A percentile compares a stretch with the other conserved stretches of the same genome.
Evolutionary conservation across 2,329 filamentous ascomycete genomes (phyloP).

Genomic region (Ilyonectria robusta): DNA sequence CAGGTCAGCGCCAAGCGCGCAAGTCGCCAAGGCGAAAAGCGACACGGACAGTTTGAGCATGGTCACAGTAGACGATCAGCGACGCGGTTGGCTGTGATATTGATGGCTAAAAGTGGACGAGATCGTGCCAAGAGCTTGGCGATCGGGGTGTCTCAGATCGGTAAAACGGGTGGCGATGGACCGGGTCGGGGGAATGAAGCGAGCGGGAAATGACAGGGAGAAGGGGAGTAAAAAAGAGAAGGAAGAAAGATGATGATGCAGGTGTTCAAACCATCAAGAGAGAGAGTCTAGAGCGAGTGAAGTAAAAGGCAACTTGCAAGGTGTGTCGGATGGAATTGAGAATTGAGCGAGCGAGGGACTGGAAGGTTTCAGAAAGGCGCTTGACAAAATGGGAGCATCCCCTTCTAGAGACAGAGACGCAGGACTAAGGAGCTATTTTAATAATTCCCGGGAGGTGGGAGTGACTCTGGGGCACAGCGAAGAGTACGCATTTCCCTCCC

Average conservation of each 20-base stretch:
- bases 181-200: not conserved
- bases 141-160: not conserved
- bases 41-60: constrained; percentile 13
- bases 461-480: not conserved
- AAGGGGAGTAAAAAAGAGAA: too few species aligned
- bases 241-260: too few species aligned
- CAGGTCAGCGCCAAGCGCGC: constrained; percentile 9
- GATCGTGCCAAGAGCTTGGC: not conserved
- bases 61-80: not conserved
- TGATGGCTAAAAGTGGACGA: not conserved
- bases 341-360: constrained; percentile 18
- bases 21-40: constrained; percentile 7
- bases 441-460: not conserved
- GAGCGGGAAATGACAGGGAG: not conserved
- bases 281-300: not conserved
- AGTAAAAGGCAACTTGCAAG: not conserved
- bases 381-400: not conserved
- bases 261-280: not conserved
- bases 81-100: not conserved
- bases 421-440: not conserved
- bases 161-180: not conserved
- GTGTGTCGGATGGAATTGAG: not conserved
- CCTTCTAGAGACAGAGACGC: not conserved
- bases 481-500: too few species aligned
- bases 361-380: not conserved